These are phyloP conservation scores for Cymodocea nodosa DNA, from an alignment of 116 monocot genomes.

Conservation along the genomic window DNA sequence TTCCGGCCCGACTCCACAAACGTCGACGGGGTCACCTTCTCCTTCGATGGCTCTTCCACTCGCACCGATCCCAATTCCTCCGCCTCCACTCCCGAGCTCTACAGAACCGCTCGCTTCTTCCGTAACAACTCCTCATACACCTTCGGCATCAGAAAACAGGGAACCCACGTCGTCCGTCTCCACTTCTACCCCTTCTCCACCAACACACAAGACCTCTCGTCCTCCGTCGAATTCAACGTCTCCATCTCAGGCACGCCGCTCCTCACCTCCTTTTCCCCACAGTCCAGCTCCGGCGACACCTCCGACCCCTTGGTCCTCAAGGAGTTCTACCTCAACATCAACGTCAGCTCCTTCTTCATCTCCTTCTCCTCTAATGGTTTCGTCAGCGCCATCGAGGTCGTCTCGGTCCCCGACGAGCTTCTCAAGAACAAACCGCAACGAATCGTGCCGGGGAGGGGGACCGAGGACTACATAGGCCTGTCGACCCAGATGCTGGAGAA, in stretches of 20 bases:
- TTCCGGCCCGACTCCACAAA: slow-evolving; percentile 39
- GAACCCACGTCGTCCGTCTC: slow-evolving; percentile 56
- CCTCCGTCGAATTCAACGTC: slow-evolving; percentile 41
- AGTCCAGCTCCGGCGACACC: background rate
- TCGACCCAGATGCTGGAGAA: slow-evolving; percentile 27
- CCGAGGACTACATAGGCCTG: slow-evolving; percentile 11
- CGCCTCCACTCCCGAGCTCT: slow-evolving; percentile 21
- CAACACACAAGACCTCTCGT: slow-evolving; percentile 22
- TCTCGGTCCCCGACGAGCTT: slow-evolving; percentile 48
- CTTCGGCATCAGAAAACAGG: slow-evolving; percentile 24
- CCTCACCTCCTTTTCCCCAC: slow-evolving; percentile 25
- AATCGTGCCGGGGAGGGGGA: background rate
- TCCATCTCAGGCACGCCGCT: slow-evolving; percentile 24
- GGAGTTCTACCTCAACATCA: slow-evolving; percentile 7
- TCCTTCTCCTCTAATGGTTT: slow-evolving; percentile 24
- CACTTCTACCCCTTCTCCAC: slow-evolving; percentile 51
- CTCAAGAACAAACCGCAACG: slow-evolving; percentile 30
- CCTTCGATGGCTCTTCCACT: background rate
- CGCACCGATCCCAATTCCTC: slow-evolving; percentile 9
- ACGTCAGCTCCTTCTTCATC: slow-evolving; percentile 20
- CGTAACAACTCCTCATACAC: slow-evolving; percentile 33
- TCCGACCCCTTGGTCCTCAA: slow-evolving; percentile 9
- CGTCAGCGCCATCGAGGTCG: slow-evolving; percentile 67
- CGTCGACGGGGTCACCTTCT: slow-evolving; percentile 5
- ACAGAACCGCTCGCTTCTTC: slow-evolving; percentile 45